These are phyloP conservation scores for Alternaria metachromatica DNA, from an alignment of 2,329 filamentous ascomycete genomes.

Conservation along the genomic window DNA sequence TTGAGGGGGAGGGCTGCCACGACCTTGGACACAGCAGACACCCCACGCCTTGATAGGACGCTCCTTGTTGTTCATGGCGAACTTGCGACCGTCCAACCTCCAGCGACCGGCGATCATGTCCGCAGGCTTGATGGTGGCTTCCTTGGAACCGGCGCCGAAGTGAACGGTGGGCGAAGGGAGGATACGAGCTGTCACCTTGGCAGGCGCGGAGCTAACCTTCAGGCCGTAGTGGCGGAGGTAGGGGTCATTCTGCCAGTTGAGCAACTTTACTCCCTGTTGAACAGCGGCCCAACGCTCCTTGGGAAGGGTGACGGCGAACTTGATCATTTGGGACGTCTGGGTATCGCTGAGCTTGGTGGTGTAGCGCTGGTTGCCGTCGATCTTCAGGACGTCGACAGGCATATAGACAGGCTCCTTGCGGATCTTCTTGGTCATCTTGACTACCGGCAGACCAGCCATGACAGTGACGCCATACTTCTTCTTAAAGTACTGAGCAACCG, in stretches of 20 bases:
- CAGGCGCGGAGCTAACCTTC: conserved; percentile 68
- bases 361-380: conserved; percentile 64
- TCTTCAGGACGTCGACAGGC: conserved; percentile 63
- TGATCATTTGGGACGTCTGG: conserved; percentile 88
- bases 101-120: conserved; percentile 73
- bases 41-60: conserved; percentile 74
- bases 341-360: conserved; percentile 63
- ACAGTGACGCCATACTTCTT: conserved; percentile 59
- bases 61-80: conserved; percentile 68
- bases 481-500: conserved; percentile 65
- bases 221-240: conserved; percentile 78
- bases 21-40: conserved; percentile 69
- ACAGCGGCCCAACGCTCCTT: conserved; percentile 72
- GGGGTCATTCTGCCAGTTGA: conserved; percentile 72
- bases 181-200: conserved; percentile 70
- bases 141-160: conserved; percentile 58
- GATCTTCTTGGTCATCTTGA: conserved; percentile 64
- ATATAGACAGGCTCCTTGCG: conserved; percentile 54
- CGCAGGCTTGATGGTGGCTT: conserved; percentile 28
- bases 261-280: conserved; percentile 67
- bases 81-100: conserved; percentile 81
- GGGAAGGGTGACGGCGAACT: conserved; percentile 84
- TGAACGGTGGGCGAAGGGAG: conserved; percentile 74
- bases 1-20: conserved; percentile 52
- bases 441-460: conserved; percentile 60